A percentile compares a stretch with the other conserved stretches of the same genome.
phyloP scores from a whole-genome alignment of 2,329 filamentous ascomycete genomes.

The Cladosporium velox region DNA sequence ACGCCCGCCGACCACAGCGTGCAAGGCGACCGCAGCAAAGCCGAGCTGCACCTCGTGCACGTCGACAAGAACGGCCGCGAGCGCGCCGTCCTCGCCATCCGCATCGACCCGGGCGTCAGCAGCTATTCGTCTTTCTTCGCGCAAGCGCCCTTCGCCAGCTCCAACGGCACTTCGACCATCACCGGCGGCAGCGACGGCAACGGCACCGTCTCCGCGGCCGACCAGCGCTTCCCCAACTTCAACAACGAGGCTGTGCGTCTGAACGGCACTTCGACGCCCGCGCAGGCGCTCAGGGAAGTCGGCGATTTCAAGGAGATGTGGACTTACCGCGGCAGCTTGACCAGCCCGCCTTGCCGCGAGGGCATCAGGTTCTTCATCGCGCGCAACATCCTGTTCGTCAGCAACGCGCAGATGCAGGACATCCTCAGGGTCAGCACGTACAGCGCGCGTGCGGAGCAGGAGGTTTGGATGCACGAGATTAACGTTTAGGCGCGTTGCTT shows the following conservation, averaged over 20 bases:
- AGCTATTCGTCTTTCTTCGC: constrained; percentile 43
- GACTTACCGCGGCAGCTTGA: constrained; percentile 53
- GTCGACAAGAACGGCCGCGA: constrained; percentile 46
- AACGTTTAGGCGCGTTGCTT: constrained; percentile 37
- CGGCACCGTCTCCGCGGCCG: constrained; percentile 17
- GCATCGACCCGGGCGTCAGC: constrained; percentile 47
- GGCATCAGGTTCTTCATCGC: constrained; percentile 51
- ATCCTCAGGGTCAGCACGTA: constrained; percentile 50
- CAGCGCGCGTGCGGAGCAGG: constrained; percentile 48
- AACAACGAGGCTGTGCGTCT: constrained; percentile 27
- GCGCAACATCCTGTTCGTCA: constrained; percentile 45
- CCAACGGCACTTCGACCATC: constrained; percentile 32
- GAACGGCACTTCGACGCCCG: constrained; percentile 29
- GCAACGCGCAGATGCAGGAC: constrained; percentile 51
- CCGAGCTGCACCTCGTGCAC: constrained; percentile 55
- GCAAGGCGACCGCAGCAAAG: constrained; percentile 45
- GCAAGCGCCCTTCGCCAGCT: constrained; percentile 35
- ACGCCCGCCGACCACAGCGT: constrained; percentile 54
- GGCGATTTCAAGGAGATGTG: constrained; percentile 49
- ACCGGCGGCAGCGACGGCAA: constrained; percentile 39
- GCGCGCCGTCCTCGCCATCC: constrained; percentile 50
- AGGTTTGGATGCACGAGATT: constrained; percentile 51
- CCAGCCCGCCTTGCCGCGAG: constrained; percentile 51
- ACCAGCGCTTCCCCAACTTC: constrained; percentile 25
- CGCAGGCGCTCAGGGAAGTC: constrained; percentile 41